Conservation (phyloP, 805 yeast genomes). For the Lachancea dasiensis region DNA sequence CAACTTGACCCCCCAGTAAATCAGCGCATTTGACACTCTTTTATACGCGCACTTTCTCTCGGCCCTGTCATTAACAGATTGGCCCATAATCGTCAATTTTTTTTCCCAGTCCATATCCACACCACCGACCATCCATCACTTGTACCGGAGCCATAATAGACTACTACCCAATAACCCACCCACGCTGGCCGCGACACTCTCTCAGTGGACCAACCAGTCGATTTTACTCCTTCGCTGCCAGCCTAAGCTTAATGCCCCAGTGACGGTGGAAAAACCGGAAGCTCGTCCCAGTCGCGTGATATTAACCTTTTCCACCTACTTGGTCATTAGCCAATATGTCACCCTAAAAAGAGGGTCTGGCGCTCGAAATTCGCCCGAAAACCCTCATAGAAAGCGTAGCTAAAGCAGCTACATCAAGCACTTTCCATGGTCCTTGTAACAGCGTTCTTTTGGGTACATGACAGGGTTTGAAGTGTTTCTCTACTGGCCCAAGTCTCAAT, state of each 20-base stretch:
- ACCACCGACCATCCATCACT: too few relatives aligned
- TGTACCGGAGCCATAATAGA: too few relatives aligned
- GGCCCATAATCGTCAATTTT: too few relatives aligned
- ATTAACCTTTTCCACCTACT: too few relatives aligned
- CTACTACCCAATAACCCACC: too few relatives aligned
- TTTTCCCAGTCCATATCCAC: conserved; percentile 1
- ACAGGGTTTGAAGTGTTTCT: conserved; percentile 2
- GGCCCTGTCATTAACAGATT: too few relatives aligned
- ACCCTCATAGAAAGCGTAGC: too few relatives aligned
- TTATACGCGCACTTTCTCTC: not conserved
- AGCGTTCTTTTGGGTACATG: not conserved
- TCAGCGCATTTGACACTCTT: not conserved
- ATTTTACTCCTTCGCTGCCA: too few relatives aligned
- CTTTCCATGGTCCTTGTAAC: not conserved
- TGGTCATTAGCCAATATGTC: not conserved
- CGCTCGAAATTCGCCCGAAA: not conserved
- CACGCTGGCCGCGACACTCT: not conserved
- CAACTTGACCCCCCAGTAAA: too few relatives aligned
- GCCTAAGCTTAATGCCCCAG: conserved; percentile 7
- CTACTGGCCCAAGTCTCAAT: too few relatives aligned
- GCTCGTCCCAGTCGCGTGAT: too few relatives aligned
- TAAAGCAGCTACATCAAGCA: not conserved
- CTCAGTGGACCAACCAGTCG: too few relatives aligned
- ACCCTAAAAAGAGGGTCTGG: not conserved
- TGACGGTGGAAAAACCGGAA: conserved; percentile 6